Evolutionary conservation across 805 yeast genomes (phyloP).

Genomic region (Monosporozyma servazzii): DNA sequence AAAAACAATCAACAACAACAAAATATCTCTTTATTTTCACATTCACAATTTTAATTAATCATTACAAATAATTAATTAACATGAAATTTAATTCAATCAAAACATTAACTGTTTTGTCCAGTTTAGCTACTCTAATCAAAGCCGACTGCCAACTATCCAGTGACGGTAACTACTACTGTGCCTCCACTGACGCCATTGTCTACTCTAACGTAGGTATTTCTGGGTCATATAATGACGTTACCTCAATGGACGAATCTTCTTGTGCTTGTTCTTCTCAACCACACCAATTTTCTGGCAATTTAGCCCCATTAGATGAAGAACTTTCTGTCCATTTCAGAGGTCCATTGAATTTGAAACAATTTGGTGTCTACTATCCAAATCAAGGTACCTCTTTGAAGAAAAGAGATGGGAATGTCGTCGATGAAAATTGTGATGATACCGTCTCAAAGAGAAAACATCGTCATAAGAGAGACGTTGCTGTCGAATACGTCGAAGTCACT

Average conservation of each 20-base stretch:
- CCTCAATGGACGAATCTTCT: constrained; percentile 59
- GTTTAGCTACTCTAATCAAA: constrained; percentile 19
- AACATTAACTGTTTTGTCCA: constrained; percentile 1
- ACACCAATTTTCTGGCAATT: constrained; percentile 49
- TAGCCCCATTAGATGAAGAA: constrained; percentile 60
- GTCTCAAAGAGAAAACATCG: constrained; percentile 30
- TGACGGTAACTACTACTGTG: constrained; percentile 80
- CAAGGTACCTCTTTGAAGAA: constrained; percentile 38
- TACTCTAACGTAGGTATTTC: constrained; percentile 74
- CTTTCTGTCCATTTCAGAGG: constrained; percentile 75
- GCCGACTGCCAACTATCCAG: constrained; percentile 35
- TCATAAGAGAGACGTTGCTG: constrained; percentile 53
- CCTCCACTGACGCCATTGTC: constrained; percentile 53
- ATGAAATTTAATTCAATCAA: constrained; percentile 7
- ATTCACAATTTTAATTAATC: too few relatives aligned
- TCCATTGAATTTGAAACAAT: constrained; percentile 51
- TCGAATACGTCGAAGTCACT: constrained; percentile 62
- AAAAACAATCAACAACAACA: too few relatives aligned
- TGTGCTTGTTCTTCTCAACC: constrained; percentile 63
- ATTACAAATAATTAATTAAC: background rate
- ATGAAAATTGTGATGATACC: constrained; percentile 13
- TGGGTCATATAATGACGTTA: constrained; percentile 75
- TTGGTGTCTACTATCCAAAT: constrained; percentile 80
- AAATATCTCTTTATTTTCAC: too few relatives aligned
- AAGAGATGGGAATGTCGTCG: constrained; percentile 31